These are phyloP conservation scores for Discostella stelligeroides DNA, from an alignment of 108 stramenopile species.

Conservation along the genomic window DNA sequence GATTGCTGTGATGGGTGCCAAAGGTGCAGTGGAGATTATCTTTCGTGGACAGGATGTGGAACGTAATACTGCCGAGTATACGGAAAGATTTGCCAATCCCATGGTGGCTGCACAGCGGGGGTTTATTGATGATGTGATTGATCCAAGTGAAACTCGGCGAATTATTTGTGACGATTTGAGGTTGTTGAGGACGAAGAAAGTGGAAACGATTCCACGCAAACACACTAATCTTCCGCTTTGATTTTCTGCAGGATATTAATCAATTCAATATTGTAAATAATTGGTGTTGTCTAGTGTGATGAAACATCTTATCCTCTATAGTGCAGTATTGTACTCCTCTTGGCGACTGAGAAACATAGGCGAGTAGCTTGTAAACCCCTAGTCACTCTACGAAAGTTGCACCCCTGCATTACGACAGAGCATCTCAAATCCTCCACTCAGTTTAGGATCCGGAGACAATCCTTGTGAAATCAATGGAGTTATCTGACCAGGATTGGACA, in stretches of 20 bases:
- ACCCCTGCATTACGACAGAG: conserved; percentile 58
- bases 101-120: conserved; percentile 95
- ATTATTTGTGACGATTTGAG: conserved; percentile 94
- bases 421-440: conserved; percentile 58
- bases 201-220: conserved; percentile 81
- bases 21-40: conserved; percentile 99
- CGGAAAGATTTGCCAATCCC: conserved; percentile 92
- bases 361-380: no score
- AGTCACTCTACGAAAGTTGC: conserved; percentile 24
- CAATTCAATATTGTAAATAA: no score
- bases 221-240: conserved; percentile 98
- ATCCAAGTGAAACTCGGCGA: conserved; percentile 89
- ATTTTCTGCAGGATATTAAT: background rate
- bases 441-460: conserved; percentile 65
- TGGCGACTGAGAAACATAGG: no score
- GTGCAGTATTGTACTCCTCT: no score
- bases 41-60: conserved; percentile 97
- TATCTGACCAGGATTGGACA: conserved; percentile 61
- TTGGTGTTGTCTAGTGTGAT: no score
- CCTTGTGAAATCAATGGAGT: conserved; percentile 67
- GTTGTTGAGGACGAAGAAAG: conserved; percentile 86
- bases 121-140: conserved; percentile 96
- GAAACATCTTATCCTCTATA: no score
- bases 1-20: conserved; percentile 99
- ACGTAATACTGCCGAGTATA: conserved; percentile 91